Percentiles rank a stretch among this genome's conserved stretches.
Conservation (phyloP, 352 stramenopile genomes). For the Phytophthora ohioensis region DNA sequence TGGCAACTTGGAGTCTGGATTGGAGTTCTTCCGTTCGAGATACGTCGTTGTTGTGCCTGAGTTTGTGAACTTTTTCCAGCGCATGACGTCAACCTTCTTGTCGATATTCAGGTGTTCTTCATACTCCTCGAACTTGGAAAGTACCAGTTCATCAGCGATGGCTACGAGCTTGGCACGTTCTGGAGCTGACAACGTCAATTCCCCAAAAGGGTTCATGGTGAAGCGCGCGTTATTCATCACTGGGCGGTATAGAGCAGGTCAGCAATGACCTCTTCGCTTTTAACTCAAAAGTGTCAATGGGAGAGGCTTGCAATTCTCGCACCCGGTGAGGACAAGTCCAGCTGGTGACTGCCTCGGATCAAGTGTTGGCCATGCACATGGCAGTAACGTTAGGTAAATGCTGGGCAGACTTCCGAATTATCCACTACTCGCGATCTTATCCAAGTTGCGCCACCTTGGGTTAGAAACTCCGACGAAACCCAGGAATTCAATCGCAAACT, state of each 20-base stretch:
- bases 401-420: not conserved
- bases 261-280: not conserved
- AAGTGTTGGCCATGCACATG: not conserved
- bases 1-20: slow-evolving; percentile 22
- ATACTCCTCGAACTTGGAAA: slow-evolving; percentile 26
- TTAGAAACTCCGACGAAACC: too few species aligned
- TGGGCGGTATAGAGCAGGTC: not conserved
- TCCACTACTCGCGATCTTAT: not conserved
- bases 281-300: not conserved
- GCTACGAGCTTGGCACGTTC: slow-evolving; percentile 10
- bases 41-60: slow-evolving; percentile 16
- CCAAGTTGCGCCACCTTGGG: not conserved
- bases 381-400: not conserved
- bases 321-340: too few species aligned
- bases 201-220: slow-evolving; percentile 9
- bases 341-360: not conserved
- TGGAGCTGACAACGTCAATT: slow-evolving; percentile 8
- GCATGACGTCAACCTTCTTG: slow-evolving; percentile 9
- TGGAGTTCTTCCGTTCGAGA: slow-evolving; percentile 21
- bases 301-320: not conserved
- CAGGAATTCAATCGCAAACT: too few species aligned
- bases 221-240: slow-evolving; percentile 20
- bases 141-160: slow-evolving; percentile 12
- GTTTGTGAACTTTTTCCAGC: slow-evolving; percentile 26
- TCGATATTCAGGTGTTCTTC: slow-evolving; percentile 18